Conservation (phyloP, 2,329 filamentous ascomycete species). For the Cordyceps javanica region DNA sequence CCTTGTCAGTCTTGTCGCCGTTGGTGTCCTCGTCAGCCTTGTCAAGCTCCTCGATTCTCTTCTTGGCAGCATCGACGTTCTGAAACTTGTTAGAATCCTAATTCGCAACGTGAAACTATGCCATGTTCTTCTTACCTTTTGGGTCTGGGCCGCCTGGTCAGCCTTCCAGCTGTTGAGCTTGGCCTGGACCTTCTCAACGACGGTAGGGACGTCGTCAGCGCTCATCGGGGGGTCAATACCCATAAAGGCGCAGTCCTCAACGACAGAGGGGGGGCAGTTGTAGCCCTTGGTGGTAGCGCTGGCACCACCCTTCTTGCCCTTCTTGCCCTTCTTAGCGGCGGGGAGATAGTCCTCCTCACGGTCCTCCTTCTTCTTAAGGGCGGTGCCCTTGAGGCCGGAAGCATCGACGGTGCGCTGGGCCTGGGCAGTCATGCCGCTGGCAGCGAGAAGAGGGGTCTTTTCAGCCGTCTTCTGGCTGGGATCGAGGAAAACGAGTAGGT, state of each 20-base stretch:
- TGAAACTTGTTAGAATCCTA: constrained; percentile 35
- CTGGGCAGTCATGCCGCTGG: constrained; percentile 71
- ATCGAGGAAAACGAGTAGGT: constrained; percentile 86
- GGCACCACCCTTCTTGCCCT: constrained; percentile 60
- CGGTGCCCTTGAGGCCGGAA: constrained; percentile 77
- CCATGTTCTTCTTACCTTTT: constrained; percentile 60
- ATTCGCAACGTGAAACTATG: not conserved
- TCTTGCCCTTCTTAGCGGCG: constrained; percentile 80
- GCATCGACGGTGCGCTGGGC: constrained; percentile 79
- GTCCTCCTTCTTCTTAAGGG: constrained; percentile 78
- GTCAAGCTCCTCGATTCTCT: constrained; percentile 87
- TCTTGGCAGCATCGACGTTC: constrained; percentile 96
- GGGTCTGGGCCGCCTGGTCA: constrained; percentile 83
- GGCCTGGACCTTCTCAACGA: constrained; percentile 82
- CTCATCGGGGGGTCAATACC: constrained; percentile 84
- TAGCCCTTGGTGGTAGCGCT: constrained; percentile 51
- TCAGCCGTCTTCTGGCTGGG: constrained; percentile 58
- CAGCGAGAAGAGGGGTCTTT: constrained; percentile 57
- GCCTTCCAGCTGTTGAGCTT: constrained; percentile 90
- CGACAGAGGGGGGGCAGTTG: constrained; percentile 83
- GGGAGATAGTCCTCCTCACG: constrained; percentile 81
- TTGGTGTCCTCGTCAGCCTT: constrained; percentile 42
- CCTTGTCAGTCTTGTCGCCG: constrained; percentile 49
- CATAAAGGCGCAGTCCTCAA: constrained; percentile 82
- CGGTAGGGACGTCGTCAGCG: constrained; percentile 70